These are phyloP conservation scores for Trifolium dubium DNA, from an alignment of 306 rosid genomes.

Conservation along the genomic window DNA sequence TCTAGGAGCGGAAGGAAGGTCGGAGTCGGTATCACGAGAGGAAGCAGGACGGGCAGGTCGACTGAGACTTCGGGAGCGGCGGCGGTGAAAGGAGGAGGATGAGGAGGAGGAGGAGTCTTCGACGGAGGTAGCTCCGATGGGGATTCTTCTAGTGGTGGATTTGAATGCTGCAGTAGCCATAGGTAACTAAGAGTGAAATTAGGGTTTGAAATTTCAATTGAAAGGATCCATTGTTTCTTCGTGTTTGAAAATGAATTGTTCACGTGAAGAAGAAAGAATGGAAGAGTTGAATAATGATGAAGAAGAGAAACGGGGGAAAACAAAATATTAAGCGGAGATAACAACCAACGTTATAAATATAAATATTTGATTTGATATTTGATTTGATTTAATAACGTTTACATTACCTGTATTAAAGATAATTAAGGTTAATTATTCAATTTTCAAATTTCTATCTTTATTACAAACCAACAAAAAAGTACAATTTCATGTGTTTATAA, in stretches of 20 bases:
- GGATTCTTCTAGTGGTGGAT: slow-evolving; percentile 79
- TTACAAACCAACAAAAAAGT: no score
- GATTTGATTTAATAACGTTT: no score
- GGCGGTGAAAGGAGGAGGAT: slow-evolving; percentile 55
- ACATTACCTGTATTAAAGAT: no score
- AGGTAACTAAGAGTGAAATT: background rate
- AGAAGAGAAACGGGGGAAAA: background rate
- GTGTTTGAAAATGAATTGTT: background rate
- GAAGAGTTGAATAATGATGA: background rate
- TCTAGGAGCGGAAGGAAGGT: slow-evolving; percentile 44
- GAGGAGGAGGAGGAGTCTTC: slow-evolving; percentile 67
- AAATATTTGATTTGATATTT: no score
- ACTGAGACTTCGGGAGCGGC: slow-evolving; percentile 95
- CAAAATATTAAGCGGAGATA: slow-evolving; percentile 1
- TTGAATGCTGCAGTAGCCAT: slow-evolving; percentile 98
- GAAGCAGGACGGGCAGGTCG: slow-evolving; percentile 58
- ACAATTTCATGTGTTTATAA: no score
- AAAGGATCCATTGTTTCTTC: background rate
- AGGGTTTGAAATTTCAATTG: slow-evolving; percentile 12
- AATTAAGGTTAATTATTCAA: no score
- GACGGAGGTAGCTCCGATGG: slow-evolving; percentile 57
- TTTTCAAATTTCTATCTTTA: no score
- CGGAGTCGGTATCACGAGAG: slow-evolving; percentile 46
- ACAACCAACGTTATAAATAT: background rate
- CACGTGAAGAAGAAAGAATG: background rate